Evolutionary conservation across 2,329 filamentous ascomycete species (phyloP).

Genomic region (Aspergillus arachidicola): DNA sequence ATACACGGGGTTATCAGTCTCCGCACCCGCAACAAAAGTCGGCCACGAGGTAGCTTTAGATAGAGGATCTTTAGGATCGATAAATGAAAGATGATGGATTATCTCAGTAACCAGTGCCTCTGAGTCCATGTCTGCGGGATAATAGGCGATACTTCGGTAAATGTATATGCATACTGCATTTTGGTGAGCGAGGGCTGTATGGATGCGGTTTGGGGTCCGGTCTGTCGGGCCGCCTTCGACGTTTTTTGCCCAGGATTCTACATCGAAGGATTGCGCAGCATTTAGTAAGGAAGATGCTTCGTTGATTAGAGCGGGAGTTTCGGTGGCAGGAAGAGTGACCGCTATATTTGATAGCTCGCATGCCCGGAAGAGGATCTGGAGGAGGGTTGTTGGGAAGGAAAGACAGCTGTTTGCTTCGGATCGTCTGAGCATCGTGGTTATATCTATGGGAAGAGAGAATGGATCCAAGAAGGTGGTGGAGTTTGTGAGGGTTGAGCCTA

Average conservation of each 20-base stretch:
- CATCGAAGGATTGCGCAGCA: neutral
- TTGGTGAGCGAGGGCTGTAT: neutral
- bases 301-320: neutral
- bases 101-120: neutral
- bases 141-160: neutral
- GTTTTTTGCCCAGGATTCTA: neutral
- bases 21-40: constrained; percentile 12
- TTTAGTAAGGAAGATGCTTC: neutral
- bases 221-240: neutral
- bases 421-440: neutral
- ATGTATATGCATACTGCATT: neutral
- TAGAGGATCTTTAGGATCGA: constrained; percentile 1
- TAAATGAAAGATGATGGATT: neutral
- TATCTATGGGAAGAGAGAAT: neutral
- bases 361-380: constrained; percentile 9
- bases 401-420: constrained; percentile 9
- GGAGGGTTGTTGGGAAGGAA: constrained; percentile 3
- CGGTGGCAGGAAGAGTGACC: neutral
- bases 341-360: constrained; percentile 1
- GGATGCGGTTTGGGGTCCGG: neutral
- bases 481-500: neutral
- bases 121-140: neutral
- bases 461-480: neutral
- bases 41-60: constrained; percentile 13
- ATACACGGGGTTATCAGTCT: constrained; percentile 1